Base-by-base conservation (phyloP, 2,329 filamentous ascomycete genomes). In the Trichoderma guizhouense region DNA sequence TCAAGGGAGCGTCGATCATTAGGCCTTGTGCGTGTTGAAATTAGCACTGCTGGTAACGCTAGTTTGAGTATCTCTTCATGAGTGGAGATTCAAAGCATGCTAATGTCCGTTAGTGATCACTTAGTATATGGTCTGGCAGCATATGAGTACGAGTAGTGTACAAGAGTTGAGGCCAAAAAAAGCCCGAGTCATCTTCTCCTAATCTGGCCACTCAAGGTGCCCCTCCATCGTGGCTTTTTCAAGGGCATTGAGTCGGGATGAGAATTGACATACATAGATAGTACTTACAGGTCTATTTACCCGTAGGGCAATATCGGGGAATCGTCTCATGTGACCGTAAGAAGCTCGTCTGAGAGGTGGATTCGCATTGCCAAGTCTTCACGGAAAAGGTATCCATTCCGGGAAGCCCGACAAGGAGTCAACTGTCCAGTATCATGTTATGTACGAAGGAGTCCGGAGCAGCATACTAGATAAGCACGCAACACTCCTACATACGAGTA, bases 1-100 rank as follows among this genome's bases (percentile, higher is more conserved):
- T 53, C 66, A 51, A 69, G 39, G n/a, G 39, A 69, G 15, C 18
- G 66, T 69, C 36, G 66, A 69, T 69, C 66, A 62, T 69, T 62
- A 36, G 39, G 32, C 39, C 39, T 15, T 26, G 39, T 51, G 28
- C 57, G 55, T 62, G 66, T 51, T 36, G n/a, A 18, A 47, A 43
- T 60, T 47, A 60, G 55, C 65, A 47, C 34, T 30, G 18, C 26
- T 63, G 43, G 32, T 11, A 63, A 39, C 15, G 34, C 34, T 63
- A 63, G 32, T 26, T 26, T 26, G 18, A 43, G 60, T 30, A 68
- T 68, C 65, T 51, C 36, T 60, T 60, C 26, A 57, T 58, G 21
- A 43, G 64, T 67, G 64, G 53, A 30, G 47, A 57, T 39, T 39
- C 24, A 58, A 57, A 53, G 6, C 32, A 43, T 30, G 11, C 51